These are phyloP conservation scores for Colletotrichum brevisporum DNA, from an alignment of 2,329 filamentous ascomycete species.

Conservation along the genomic window DNA sequence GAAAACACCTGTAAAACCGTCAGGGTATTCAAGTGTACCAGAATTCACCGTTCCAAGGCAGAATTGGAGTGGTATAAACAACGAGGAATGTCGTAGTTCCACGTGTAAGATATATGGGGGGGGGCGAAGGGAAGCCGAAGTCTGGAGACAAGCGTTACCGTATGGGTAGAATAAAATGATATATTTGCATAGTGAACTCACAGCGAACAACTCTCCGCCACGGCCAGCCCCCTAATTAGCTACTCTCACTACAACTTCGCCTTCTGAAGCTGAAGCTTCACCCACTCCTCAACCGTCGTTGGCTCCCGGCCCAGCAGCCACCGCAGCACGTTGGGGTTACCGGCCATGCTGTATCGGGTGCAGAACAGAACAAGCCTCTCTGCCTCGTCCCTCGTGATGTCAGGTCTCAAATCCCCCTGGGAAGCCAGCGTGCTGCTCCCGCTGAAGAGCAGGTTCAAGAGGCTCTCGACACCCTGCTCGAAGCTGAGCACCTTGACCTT, in stretches of 20 bases:
- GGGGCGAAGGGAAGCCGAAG: no score
- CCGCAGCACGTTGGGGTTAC: constrained; percentile 1
- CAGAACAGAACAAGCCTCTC: constrained; percentile 17
- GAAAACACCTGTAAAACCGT: no score
- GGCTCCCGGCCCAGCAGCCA: constrained; percentile 12
- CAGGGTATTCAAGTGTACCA: no score
- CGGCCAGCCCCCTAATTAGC: no score
- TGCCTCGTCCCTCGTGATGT: constrained; percentile 9
- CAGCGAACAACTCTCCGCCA: no score
- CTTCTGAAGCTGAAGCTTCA: not conserved
- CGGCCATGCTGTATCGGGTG: constrained; percentile 11
- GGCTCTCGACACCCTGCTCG: constrained; percentile 5
- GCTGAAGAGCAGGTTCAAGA: not conserved
- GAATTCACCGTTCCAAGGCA: no score
- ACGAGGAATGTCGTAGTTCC: no score
- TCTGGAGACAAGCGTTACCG: no score
- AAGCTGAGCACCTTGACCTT: not conserved
- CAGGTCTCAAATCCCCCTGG: constrained; percentile 2
- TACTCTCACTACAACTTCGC: not conserved
- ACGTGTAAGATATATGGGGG: no score
- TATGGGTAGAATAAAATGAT: no score
- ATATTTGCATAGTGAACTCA: no score
- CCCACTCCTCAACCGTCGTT: constrained; percentile 12
- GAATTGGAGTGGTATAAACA: no score
- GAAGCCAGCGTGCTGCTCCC: not conserved